Evolutionary conservation across 1,284 basidiomycete species (phyloP).

Genomic region (Ustilago sp.): DNA sequence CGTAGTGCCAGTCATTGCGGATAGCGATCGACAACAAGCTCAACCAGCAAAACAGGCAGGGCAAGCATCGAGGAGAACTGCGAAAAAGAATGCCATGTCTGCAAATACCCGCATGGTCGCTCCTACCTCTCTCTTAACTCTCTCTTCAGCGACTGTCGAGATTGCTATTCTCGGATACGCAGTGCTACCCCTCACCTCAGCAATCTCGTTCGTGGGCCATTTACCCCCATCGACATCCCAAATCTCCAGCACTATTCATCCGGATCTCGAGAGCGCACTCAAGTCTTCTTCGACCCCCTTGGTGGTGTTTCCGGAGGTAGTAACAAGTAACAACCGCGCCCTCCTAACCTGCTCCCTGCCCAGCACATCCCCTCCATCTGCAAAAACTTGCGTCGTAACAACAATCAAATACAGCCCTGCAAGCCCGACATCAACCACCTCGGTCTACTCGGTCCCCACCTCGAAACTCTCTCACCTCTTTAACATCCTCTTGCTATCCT

Average conservation of each 20-base stretch:
- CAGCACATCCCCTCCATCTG: neutral
- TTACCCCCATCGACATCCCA: conserved; percentile 22
- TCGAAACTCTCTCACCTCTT: neutral
- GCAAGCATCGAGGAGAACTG: conserved; percentile 29
- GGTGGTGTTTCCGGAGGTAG: conserved; percentile 60
- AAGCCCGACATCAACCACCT: conserved; percentile 2
- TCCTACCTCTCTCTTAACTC: conserved; percentile 19
- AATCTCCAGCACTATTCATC: neutral
- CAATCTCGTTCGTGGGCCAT: conserved; percentile 8
- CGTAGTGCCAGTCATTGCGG: conserved; percentile 26
- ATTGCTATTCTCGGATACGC: conserved; percentile 19
- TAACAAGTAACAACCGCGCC: conserved; percentile 46
- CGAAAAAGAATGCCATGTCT: conserved; percentile 44
- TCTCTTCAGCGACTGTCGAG: conserved; percentile 6
- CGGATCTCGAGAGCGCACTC: conserved; percentile 21
- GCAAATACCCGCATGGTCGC: conserved; percentile 37
- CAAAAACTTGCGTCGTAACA: neutral
- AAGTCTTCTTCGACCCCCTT: conserved; percentile 15
- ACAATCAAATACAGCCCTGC: conserved; percentile 40
- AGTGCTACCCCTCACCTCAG: conserved; percentile 4
- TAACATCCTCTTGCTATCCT: conserved; percentile 8
- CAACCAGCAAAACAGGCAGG: neutral
- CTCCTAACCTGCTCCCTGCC: conserved; percentile 25
- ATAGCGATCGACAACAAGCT: neutral
- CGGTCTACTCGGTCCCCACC: conserved; percentile 24